These are phyloP conservation scores for Pseudoscleropodium purum DNA, from an alignment of 225 moss, liverwort and hornwort species.

Conservation along the genomic window DNA sequence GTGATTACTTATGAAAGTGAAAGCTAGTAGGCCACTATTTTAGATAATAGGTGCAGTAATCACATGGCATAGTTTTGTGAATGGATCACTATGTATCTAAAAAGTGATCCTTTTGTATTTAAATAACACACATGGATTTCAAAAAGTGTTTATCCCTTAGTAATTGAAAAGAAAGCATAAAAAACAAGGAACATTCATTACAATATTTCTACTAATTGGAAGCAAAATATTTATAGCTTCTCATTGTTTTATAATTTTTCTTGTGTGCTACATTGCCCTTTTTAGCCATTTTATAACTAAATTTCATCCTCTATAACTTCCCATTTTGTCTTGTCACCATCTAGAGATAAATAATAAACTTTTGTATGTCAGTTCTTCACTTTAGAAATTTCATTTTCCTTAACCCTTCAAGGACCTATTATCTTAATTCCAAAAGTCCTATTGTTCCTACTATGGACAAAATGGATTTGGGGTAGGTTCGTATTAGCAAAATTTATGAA, in stretches of 20 bases:
- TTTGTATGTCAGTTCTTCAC: too few relatives aligned
- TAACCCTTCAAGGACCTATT: too few relatives aligned
- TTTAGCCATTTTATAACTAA: fast-evolving
- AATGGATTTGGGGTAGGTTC: fast-evolving
- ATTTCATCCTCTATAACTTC: fast-evolving
- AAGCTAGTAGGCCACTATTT: too few relatives aligned
- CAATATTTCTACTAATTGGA: not conserved
- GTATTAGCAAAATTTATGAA: not conserved
- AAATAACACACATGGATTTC: not conserved
- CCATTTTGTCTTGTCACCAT: fast-evolving
- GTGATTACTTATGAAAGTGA: too few relatives aligned
- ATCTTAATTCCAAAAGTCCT: fast-evolving
- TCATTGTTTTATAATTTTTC: not conserved
- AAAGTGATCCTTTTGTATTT: fast-evolving
- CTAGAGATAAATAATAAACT: fast-evolving
- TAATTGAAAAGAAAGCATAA: not conserved
- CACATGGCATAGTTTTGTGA: not conserved
- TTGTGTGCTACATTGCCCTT: not conserved
- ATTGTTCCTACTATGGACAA: fast-evolving
- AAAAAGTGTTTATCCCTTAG: too few relatives aligned
- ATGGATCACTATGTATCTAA: not conserved
- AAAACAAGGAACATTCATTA: not conserved
- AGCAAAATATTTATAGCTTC: too few relatives aligned
- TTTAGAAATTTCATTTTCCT: too few relatives aligned
- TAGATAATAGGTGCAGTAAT: not conserved